Conservation (phyloP, 2,329 filamentous ascomycete genomes). For the Fusarium burgessii region DNA sequence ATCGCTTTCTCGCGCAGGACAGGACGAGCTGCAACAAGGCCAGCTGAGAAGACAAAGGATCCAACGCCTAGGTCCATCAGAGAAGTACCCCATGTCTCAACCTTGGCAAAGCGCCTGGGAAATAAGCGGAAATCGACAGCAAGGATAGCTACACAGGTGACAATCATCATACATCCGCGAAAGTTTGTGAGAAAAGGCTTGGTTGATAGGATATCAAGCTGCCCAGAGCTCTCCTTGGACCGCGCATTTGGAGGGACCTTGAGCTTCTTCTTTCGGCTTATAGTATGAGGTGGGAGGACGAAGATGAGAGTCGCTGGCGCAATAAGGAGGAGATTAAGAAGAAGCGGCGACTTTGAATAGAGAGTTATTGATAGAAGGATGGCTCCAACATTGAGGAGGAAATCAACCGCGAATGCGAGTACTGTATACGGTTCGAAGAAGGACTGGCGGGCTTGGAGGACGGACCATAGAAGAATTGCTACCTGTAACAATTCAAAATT, state of each 20-base stretch:
- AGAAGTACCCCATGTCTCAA: slow-evolving; percentile 99
- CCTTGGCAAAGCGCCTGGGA: slow-evolving; percentile 94
- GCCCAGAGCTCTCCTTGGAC: slow-evolving; percentile 48
- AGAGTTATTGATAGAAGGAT: slow-evolving; percentile 88
- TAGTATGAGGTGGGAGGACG: slow-evolving; percentile 58
- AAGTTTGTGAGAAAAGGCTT: slow-evolving; percentile 96
- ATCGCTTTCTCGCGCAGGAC: slow-evolving; percentile 75
- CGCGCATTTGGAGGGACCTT: slow-evolving; percentile 59
- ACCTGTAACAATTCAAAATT: slow-evolving; percentile 64
- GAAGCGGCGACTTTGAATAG: slow-evolving; percentile 79
- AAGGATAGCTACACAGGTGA: slow-evolving; percentile 92
- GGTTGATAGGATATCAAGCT: slow-evolving; percentile 69
- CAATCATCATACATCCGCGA: slow-evolving; percentile 89
- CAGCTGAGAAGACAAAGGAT: slow-evolving; percentile 95
- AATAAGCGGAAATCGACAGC: slow-evolving; percentile 96
- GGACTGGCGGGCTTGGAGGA: slow-evolving; percentile 83
- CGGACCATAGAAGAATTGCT: slow-evolving; percentile 87
- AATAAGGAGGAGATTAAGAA: slow-evolving; percentile 80
- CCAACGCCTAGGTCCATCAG: slow-evolving; percentile 98
- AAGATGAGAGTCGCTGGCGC: slow-evolving; percentile 76
- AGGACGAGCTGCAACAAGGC: slow-evolving; percentile 87
- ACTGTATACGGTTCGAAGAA: slow-evolving; percentile 84
- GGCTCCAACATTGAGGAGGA: slow-evolving; percentile 85
- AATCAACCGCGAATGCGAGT: slow-evolving; percentile 80
- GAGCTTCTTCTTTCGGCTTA: slow-evolving; percentile 59